These are phyloP conservation scores for Symbiotaphrina buchneri DNA, from an alignment of 495 filamentous ascomycete genomes.

Conservation along the genomic window DNA sequence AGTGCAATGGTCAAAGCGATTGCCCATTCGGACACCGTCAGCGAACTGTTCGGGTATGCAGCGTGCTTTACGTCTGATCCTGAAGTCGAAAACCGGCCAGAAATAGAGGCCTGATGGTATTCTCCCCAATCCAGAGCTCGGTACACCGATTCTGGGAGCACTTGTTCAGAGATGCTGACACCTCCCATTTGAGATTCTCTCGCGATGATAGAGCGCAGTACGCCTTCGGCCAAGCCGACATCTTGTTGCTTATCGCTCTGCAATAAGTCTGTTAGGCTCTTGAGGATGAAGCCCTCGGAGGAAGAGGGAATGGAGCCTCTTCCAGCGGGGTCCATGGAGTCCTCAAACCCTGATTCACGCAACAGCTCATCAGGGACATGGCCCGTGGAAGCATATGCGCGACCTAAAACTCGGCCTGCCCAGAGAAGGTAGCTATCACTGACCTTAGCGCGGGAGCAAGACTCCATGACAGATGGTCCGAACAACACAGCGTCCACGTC, in stretches of 20 bases:
- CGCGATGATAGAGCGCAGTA: constrained; percentile 46
- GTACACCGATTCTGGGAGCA: constrained; percentile 2
- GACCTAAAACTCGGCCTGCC: constrained; percentile 65
- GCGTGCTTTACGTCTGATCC: neutral
- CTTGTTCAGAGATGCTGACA: constrained; percentile 17
- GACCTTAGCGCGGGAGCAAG: constrained; percentile 33
- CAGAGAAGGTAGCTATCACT: constrained; percentile 55
- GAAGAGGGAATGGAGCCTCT: neutral
- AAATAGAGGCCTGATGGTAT: too few relatives aligned
- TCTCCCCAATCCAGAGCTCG: constrained; percentile 4
- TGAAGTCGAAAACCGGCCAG: too few relatives aligned
- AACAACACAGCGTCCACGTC: constrained; percentile 36
- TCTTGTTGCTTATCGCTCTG: constrained; percentile 34
- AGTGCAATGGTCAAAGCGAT: constrained; percentile 36
- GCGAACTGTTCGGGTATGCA: constrained; percentile 6
- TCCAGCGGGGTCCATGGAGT: constrained; percentile 18
- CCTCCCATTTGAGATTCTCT: constrained; percentile 22
- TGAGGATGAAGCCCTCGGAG: constrained; percentile 23
- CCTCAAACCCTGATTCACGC: constrained; percentile 28
- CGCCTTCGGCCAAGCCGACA: constrained; percentile 56
- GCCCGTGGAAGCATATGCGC: constrained; percentile 60
- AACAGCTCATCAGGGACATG: constrained; percentile 32
- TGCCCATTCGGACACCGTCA: constrained; percentile 31
- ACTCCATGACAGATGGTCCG: constrained; percentile 47
- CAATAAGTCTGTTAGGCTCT: constrained; percentile 42